A percentile compares a stretch with the other conserved stretches of the same genome.
Conservation (phyloP, 306 rosid genomes). For the Cucumis cinereus region DNA sequence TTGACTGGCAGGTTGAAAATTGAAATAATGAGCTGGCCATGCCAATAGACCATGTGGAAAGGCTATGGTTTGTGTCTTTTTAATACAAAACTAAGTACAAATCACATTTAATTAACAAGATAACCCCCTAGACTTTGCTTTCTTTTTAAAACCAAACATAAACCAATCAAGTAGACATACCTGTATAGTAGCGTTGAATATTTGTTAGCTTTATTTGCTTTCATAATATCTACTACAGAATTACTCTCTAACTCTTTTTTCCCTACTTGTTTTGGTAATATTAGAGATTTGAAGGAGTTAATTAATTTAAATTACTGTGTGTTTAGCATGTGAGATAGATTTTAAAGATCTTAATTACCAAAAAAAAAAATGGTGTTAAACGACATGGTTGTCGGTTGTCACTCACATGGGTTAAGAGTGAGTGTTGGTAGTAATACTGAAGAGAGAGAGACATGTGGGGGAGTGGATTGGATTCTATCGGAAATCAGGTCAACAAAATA, state of each 20-base stretch:
- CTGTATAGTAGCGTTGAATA: not conserved
- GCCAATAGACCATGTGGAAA: not conserved
- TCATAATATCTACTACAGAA: not conserved
- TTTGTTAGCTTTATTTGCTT: not conserved
- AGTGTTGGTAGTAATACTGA: not conserved
- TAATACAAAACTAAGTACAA: not conserved
- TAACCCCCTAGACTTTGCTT: not conserved
- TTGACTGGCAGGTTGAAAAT: conserved; percentile 2
- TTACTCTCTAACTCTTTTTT: too few species aligned
- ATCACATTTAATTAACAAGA: not conserved
- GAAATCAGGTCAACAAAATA: not conserved
- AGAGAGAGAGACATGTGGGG: not conserved
- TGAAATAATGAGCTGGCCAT: not conserved
- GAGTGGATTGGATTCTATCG: not conserved
- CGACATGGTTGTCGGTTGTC: conserved; percentile 3
- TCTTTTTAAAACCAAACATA: not conserved
- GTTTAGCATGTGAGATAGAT: not conserved
- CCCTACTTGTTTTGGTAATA: too few species aligned
- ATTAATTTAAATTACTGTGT: not conserved
- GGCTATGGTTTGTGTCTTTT: not conserved
- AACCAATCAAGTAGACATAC: not conserved
- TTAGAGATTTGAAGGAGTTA: too few species aligned
- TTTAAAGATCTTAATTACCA: not conserved
- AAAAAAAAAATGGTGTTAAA: not conserved
- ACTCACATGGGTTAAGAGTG: not conserved